Evolutionary conservation across 1,284 basidiomycete genomes (phyloP).

Genomic region (Puccinia coronata): DNA sequence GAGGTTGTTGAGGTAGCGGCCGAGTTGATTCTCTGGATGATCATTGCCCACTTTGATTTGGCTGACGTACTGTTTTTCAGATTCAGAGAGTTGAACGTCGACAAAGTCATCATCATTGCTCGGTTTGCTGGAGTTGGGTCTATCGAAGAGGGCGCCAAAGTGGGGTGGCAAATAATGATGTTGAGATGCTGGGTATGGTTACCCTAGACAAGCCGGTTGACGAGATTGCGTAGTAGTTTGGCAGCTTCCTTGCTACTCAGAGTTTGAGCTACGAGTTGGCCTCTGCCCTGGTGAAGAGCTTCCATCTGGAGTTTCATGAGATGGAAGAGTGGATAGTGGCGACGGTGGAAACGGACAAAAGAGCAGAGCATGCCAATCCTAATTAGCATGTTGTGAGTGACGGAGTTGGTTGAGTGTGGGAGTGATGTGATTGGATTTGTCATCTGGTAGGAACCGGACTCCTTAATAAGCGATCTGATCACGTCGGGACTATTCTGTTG

Average conservation of each 20-base stretch:
- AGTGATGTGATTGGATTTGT: constrained; percentile 61
- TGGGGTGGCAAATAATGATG: constrained; percentile 90
- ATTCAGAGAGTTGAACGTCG: too few relatives aligned
- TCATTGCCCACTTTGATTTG: too few relatives aligned
- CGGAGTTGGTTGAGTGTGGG: background rate
- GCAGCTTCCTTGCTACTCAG: constrained; percentile 83
- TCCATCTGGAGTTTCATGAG: constrained; percentile 86
- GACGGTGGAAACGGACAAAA: constrained; percentile 82
- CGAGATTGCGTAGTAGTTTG: constrained; percentile 80
- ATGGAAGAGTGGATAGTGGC: constrained; percentile 87
- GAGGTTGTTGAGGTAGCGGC: too few relatives aligned
- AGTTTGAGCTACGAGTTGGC: constrained; percentile 82
- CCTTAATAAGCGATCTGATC: constrained; percentile 12
- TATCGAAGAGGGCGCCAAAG: constrained; percentile 79
- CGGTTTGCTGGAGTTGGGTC: too few relatives aligned
- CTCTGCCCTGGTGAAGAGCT: constrained; percentile 80
- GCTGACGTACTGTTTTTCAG: too few relatives aligned
- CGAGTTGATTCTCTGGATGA: too few relatives aligned
- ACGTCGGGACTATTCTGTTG: constrained; percentile 6
- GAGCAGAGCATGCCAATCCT: constrained; percentile 68
- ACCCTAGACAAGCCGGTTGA: constrained; percentile 79
- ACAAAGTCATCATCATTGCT: too few relatives aligned
- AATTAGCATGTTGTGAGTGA: constrained; percentile 52
- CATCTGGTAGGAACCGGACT: constrained; percentile 66
- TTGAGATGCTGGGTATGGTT: constrained; percentile 91